phyloP scores from a whole-genome alignment of 2,329 filamentous ascomycete species.

The Colletotrichum sp. region DNA sequence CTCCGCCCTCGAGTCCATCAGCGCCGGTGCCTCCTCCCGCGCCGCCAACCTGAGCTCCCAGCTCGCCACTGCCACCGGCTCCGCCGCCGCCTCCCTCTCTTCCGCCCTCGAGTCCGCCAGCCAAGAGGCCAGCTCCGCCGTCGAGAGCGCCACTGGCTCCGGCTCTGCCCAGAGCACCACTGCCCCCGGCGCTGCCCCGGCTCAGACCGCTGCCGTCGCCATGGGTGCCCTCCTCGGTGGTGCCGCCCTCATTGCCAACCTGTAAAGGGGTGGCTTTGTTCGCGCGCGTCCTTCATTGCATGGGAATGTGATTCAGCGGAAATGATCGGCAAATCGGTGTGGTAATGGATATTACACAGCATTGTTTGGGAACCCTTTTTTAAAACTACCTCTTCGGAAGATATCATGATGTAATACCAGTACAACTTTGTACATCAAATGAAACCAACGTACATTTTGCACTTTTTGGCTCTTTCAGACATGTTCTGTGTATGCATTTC shows the following conservation, averaged over 20 bases:
- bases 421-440: slow-evolving; percentile 16
- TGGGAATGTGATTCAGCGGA: not conserved
- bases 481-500: not conserved
- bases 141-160: slow-evolving; percentile 16
- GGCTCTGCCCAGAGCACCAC: slow-evolving; percentile 17
- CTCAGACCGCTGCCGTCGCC: slow-evolving; percentile 46
- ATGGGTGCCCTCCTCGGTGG: slow-evolving; percentile 53
- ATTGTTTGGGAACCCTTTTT: slow-evolving; percentile 8
- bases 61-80: slow-evolving; percentile 26
- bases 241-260: slow-evolving; percentile 48
- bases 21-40: not conserved
- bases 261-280: slow-evolving; percentile 35
- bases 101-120: slow-evolving; percentile 10
- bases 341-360: not conserved
- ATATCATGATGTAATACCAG: slow-evolving; percentile 19
- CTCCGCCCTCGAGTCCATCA: slow-evolving; percentile 7
- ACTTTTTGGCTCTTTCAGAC: not conserved
- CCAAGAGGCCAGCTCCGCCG: slow-evolving; percentile 7
- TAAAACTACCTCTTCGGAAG: not conserved
- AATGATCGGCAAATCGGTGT: not conserved
- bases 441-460: not conserved
- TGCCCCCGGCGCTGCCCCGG: slow-evolving; percentile 29
- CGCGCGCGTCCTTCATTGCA: not conserved
- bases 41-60: slow-evolving; percentile 29
- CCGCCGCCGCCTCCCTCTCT: slow-evolving; percentile 11